phyloP scores from a whole-genome alignment of 495 filamentous ascomycete genomes.

The Letharia lupina region DNA sequence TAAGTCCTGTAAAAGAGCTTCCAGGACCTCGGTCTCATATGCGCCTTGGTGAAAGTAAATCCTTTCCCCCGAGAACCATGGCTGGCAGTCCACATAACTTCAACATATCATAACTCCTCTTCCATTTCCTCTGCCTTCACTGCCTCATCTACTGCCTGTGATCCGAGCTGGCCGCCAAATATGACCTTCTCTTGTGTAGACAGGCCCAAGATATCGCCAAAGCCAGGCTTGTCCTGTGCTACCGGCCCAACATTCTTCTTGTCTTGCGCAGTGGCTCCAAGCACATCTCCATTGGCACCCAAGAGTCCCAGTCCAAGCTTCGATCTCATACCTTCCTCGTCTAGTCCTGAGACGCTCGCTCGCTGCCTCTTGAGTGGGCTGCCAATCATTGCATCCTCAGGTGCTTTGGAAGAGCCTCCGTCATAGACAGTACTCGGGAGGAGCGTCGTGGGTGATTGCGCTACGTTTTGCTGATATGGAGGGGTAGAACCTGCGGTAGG shows the following conservation, averaged over 20 bases:
- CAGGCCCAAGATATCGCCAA: constrained; percentile 4
- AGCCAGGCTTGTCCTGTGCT: constrained; percentile 4
- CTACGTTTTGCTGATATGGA: constrained; percentile 29
- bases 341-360: constrained; percentile 56
- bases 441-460: constrained; percentile 34
- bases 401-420: constrained; percentile 34
- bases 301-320: constrained; percentile 39
- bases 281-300: constrained; percentile 33
- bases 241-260: constrained; percentile 4
- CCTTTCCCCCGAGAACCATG: not conserved
- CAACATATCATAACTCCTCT: constrained; percentile 19
- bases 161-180: constrained; percentile 11
- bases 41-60: not conserved
- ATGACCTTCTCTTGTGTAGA: not conserved
- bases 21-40: not conserved
- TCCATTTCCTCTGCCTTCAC: constrained; percentile 20
- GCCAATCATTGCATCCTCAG: constrained; percentile 50
- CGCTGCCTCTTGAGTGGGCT: constrained; percentile 81
- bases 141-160: not conserved
- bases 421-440: constrained; percentile 28
- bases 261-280: constrained; percentile 25
- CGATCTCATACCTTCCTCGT: constrained; percentile 45
- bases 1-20: not conserved
- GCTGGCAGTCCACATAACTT: not conserved
- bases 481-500: constrained; percentile 40